Base-by-base conservation (phyloP, 2,329 filamentous ascomycete genomes). In the Aciculosporium take region DNA sequence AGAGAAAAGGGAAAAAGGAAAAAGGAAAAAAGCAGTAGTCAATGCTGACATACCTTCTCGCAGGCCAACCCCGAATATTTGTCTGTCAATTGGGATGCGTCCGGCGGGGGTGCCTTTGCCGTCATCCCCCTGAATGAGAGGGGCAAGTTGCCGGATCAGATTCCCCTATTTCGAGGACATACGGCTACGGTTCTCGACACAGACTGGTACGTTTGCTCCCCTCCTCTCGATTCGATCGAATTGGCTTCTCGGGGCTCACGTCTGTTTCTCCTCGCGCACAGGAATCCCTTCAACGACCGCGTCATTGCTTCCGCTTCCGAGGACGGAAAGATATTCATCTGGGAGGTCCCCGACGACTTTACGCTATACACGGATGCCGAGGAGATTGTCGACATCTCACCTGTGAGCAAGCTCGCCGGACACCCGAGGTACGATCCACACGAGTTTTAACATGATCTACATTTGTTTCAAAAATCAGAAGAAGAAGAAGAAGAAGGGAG, bases 71-170 rank as follows among this genome's bases (percentile, higher is more conserved):
- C 91, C 38, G 81, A 94, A 63, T 96, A 91, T 63, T 74, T 98
- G 53, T 82, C 91, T 5, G 88, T 98, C 67, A 98, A 98, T 72
- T 98, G 91, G 91, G 89, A 98, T 66, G 74, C 91, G 30, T 84
- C 86, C 60, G 91, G 91, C 48, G 91, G 91, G 56, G 91, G 91
- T 58, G 89, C 91, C 53, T 96, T 98, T 59, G 91, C 91, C 42
- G 89, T 98, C 52, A 86, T 98, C 52, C 91, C 91, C 46, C 65
- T 94, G 54, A 76, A 80, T 51, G 89, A 98, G 72, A 81, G 76
- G 54, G 91, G 91, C 49, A 88, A 91, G 65, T 66, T 93, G 41
- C 91, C 91, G 38, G 91, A 96, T 60, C 80, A 84, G 56, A 83
- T 98, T 53, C 91, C 91, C 46, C 72, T 98, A 55, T 98, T 96